Percentiles rank a stretch among this genome's conserved stretches.
Evolutionary conservation across 371 early-diverging fungal genomes (phyloP).

Genomic region (Actinomucor elegans): DNA sequence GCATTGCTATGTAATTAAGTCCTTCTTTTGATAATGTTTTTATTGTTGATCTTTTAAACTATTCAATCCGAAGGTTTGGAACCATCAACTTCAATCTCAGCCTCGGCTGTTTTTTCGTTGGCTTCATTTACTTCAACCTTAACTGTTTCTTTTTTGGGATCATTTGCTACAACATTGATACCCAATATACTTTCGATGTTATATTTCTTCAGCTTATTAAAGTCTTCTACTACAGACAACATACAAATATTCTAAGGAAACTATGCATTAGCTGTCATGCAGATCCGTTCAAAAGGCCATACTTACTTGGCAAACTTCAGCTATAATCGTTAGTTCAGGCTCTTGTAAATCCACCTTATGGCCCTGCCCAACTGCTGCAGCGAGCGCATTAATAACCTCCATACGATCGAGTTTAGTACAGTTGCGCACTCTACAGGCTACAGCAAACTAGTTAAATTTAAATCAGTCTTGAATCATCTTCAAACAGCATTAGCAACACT

Average conservation of each 20-base stretch:
- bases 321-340: slow-evolving; percentile 64
- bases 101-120: background rate
- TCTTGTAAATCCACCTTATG: slow-evolving; percentile 67
- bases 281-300: background rate
- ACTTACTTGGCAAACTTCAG: slow-evolving; percentile 69
- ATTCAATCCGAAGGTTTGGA: too few relatives aligned
- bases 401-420: slow-evolving; percentile 60
- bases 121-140: background rate
- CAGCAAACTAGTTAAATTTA: slow-evolving; percentile 61
- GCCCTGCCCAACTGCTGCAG: slow-evolving; percentile 48
- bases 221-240: slow-evolving; percentile 69
- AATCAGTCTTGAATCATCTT: too few relatives aligned
- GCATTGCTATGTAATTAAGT: too few relatives aligned
- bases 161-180: slow-evolving; percentile 20
- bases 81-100: background rate
- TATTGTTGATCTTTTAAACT: too few relatives aligned
- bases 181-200: slow-evolving; percentile 65
- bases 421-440: slow-evolving; percentile 65
- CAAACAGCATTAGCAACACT: too few relatives aligned
- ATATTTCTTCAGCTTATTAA: slow-evolving; percentile 61
- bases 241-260: slow-evolving; percentile 63
- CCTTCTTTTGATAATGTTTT: too few relatives aligned
- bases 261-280: background rate
- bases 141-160: background rate
- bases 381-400: slow-evolving; percentile 55